Base-by-base conservation (phyloP, 495 filamentous ascomycete genomes). In the Talaromyces ruber region DNA sequence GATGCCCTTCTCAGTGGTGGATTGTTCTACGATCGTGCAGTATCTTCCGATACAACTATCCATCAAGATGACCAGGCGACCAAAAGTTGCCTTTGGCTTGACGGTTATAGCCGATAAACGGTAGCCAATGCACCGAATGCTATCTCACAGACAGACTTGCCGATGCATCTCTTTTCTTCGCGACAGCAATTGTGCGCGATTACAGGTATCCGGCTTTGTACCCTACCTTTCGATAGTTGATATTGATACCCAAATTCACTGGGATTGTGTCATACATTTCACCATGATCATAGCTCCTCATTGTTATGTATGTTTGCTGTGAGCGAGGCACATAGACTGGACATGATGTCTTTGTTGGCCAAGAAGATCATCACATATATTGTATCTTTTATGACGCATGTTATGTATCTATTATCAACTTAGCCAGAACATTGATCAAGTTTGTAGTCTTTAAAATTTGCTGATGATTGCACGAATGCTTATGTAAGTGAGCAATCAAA, bases 11-110 rank as follows among this genome's bases (percentile, higher is more conserved):
- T 60, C 5, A 18, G 43, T 26, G 25, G 45, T 22, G 43, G 59
- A 6, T 7, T 60, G 12, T 32, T 50, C 28, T 60, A 47, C 28
- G 52, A 32, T 18, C 67, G 63, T 11, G 55, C 45, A 24, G 37
- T 37, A 21, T 74, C 74, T 11, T 67, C 74, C 3, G 71, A 76
- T 9, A 71, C 61, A 12, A 78, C 73, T 11, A 64, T 77, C 28
- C 67, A 71, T 1, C 73, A 77, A 16, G 61, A 66, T 3, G 71
- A 73, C 30, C 64, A 69, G 2, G 63, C 68, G 14, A 68, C 74
- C 22, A 69, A 75, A 64, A 67, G 69, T 26, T 64, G 63, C 4
- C 67, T 75, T 6, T 78, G 75, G 63, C 62, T 76, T 60, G 66
- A 69, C 39, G 66, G 66, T 8, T 50, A 30, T 22, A 21, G 37